A percentile compares a stretch with the other conserved stretches of the same genome.
Evolutionary conservation across 2,329 filamentous ascomycete genomes (phyloP).

Genomic region (Microthyrium microscopicum): DNA sequence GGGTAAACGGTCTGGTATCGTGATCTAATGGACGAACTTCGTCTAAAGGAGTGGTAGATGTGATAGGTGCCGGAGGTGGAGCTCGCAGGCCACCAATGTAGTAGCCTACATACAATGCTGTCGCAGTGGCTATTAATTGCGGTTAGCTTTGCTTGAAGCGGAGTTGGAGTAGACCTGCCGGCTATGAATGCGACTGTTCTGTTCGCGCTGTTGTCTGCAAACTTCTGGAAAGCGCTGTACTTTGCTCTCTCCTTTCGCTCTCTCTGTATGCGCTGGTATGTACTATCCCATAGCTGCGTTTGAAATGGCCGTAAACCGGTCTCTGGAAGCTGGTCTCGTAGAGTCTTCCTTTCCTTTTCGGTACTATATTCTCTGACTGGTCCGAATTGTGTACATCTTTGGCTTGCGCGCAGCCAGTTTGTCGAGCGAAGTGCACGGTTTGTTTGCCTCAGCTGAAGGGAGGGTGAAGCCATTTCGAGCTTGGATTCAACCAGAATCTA

Average conservation of each 20-base stretch:
- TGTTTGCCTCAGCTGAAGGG: no score
- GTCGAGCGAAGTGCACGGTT: no score
- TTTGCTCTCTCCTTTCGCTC: slow-evolving; percentile 40
- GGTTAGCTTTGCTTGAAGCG: neutral
- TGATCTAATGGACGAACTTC: slow-evolving; percentile 33
- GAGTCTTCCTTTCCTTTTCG: neutral
- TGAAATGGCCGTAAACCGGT: neutral
- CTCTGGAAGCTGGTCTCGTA: neutral
- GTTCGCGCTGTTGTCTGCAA: slow-evolving; percentile 8
- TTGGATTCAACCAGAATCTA: no score
- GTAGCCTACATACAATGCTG: slow-evolving; percentile 36
- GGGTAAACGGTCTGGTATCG: slow-evolving; percentile 37
- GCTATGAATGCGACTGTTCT: slow-evolving; percentile 5
- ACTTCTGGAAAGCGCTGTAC: slow-evolving; percentile 26
- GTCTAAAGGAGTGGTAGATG: slow-evolving; percentile 41
- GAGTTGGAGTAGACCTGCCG: neutral
- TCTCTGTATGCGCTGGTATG: slow-evolving; percentile 37
- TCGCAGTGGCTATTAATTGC: slow-evolving; percentile 27
- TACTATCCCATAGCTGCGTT: slow-evolving; percentile 43
- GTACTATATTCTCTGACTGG: no score
- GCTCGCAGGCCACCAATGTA: slow-evolving; percentile 33
- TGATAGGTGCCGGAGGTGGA: slow-evolving; percentile 27
- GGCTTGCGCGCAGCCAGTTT: no score
- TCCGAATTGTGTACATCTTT: no score
- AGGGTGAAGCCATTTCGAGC: no score